A percentile compares a stretch with the other conserved stretches of the same genome.
Conservation (phyloP, 306 rosid genomes). For the Cucumis hystrix region DNA sequence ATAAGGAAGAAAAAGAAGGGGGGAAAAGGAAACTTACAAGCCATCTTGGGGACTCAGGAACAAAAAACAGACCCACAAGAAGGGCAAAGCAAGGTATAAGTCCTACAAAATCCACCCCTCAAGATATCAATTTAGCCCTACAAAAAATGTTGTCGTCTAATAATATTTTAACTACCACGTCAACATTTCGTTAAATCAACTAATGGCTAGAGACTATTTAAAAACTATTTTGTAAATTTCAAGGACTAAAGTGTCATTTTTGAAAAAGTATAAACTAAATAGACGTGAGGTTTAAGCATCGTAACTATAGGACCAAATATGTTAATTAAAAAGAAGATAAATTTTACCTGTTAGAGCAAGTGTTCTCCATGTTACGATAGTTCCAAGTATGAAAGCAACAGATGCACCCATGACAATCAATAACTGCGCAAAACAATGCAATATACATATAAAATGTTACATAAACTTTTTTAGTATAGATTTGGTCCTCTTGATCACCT, state of each 20-base stretch:
- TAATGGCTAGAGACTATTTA: too few species aligned
- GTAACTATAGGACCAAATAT: too few species aligned
- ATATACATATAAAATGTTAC: background rate
- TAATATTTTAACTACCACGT: too few species aligned
- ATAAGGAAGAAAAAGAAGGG: background rate
- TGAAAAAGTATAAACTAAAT: too few species aligned
- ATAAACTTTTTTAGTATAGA: background rate
- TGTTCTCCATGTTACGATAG: constrained; percentile 24
- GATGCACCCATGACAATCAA: constrained; percentile 35
- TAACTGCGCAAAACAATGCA: constrained; percentile 12
- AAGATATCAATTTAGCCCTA: background rate
- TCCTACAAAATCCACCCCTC: constrained; percentile 29
- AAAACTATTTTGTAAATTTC: too few species aligned
- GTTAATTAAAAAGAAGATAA: background rate
- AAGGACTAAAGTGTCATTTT: too few species aligned
- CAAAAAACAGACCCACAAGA: constrained; percentile 24
- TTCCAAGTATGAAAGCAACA: constrained; percentile 49
- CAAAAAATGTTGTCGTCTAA: too few species aligned
- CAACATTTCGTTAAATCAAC: too few species aligned
- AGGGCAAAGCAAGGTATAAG: constrained; percentile 47
- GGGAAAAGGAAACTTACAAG: constrained; percentile 14
- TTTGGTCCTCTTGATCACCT: constrained; percentile 2
- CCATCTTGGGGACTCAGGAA: constrained; percentile 44
- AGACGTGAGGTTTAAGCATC: too few species aligned
- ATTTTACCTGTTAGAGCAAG: constrained; percentile 25